Base-by-base conservation (phyloP, 2,329 filamentous ascomycete genomes). In the Eutypella sp. region DNA sequence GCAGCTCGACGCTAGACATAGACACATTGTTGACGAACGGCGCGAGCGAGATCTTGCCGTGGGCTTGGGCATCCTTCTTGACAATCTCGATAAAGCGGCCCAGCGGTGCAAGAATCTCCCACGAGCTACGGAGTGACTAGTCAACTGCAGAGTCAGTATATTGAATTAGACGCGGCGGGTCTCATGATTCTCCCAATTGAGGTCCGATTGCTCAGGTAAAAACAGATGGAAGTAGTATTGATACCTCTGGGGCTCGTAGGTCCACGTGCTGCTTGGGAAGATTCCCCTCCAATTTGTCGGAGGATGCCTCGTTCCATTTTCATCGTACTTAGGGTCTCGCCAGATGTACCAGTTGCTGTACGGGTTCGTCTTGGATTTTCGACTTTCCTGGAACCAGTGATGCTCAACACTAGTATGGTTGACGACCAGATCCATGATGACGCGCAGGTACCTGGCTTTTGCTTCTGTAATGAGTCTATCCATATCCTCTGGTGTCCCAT, bases 141-240 rank as follows among this genome's bases (percentile, higher is more conserved):
- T n/a, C n/a, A n/a, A n/a, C n/a, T n/a, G n/a, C n/a, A n/a, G n/a
- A n/a, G n/a, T n/a, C n/a, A n/a, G n/a, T n/a, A n/a, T n/a, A n/a
- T n/a, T n/a, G n/a, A n/a, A n/a, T n/a, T n/a, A n/a, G n/a, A n/a
- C n/a, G n/a, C n/a, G n/a, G 15, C 87, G 77, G 0, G 85, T 79
- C 9, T 77, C 79, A 0, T 74, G 72, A 47, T 84, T 86, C 58
- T 91, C 85, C 87, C 87, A 93, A 66, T 93, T 93, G n/a, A 93
- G 73, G 56, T 93, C 89, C 0, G 89, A 88, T 61, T 92, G 88
- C 52, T 87, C 81, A 5, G 76, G 77, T 6, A 84, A 81, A 62
- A 89, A 95, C 10, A 93, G 73, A 50, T 86, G 82, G 0, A 91
- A 77, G 57, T 89, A 91, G 63, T 89, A 91, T 64, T 91, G 84